phyloP scores from a whole-genome alignment of 805 yeast genomes.

The Metschnikowia henanensis region DNA sequence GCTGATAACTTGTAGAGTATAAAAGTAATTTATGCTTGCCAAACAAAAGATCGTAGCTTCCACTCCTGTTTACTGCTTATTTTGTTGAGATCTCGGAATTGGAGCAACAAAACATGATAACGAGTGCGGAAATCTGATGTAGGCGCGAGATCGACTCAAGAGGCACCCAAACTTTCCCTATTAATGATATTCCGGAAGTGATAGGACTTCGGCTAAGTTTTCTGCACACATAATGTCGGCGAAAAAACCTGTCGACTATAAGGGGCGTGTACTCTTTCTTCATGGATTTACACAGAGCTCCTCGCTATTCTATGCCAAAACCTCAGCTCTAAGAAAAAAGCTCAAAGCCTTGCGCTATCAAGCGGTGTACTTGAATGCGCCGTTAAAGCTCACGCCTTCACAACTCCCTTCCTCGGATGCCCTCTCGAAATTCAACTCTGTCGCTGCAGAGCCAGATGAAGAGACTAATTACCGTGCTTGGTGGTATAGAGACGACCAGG shows the following conservation, averaged over 20 bases:
- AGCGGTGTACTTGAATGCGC: conserved; percentile 78
- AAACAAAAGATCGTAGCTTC: no score
- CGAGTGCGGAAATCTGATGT: no score
- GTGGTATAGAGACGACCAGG: conserved; percentile 65
- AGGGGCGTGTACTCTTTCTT: conserved; percentile 69
- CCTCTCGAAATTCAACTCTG: conserved; percentile 48
- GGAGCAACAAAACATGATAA: no score
- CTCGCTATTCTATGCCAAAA: conserved; percentile 78
- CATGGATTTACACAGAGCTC: conserved; percentile 93
- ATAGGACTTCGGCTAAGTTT: no score
- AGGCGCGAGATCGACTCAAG: no score
- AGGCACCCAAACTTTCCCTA: no score
- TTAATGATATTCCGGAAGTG: no score
- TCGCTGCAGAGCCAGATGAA: conserved; percentile 30
- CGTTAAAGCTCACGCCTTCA: conserved; percentile 58
- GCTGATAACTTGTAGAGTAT: conserved; percentile 15
- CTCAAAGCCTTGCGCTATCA: conserved; percentile 66
- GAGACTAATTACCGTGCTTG: conserved; percentile 57
- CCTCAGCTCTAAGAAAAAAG: conserved; percentile 84
- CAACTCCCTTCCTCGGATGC: conserved; percentile 75
- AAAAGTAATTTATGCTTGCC: no score
- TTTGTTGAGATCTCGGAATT: no score
- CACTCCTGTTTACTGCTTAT: no score
- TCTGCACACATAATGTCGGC: conserved; percentile 1
- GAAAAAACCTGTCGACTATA: conserved; percentile 9